Evolutionary conservation across 495 filamentous ascomycete species (phyloP).

Genomic region (Talaromyces adpressus): DNA sequence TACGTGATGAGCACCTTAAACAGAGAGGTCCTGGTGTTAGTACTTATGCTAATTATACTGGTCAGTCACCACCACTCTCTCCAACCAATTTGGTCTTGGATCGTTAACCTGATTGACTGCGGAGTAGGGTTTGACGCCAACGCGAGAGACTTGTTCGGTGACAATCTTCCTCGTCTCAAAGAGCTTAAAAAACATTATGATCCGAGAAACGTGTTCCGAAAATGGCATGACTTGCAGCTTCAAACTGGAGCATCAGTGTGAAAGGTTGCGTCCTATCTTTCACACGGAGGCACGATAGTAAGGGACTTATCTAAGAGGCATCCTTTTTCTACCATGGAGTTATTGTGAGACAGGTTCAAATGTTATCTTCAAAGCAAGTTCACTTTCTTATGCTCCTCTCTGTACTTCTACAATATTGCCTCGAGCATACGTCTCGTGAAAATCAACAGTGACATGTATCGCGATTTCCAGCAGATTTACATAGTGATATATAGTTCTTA

Average conservation of each 20-base stretch:
- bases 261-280: not conserved
- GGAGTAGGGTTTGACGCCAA: constrained; percentile 20
- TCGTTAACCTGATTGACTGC: constrained; percentile 8
- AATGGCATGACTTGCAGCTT: constrained; percentile 16
- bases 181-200: constrained; percentile 41
- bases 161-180: constrained; percentile 26
- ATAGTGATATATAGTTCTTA: too few species aligned
- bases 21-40: constrained; percentile 17
- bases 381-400: not conserved
- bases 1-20: constrained; percentile 6
- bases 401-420: not conserved
- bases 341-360: not conserved
- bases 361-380: not conserved
- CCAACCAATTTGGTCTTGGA: not conserved
- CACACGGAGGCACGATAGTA: not conserved
- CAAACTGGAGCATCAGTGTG: constrained; percentile 2
- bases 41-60: constrained; percentile 27
- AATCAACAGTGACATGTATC: too few species aligned
- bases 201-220: constrained; percentile 37
- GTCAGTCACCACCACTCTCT: constrained; percentile 8
- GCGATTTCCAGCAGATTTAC: too few species aligned
- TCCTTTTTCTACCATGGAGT: not conserved
- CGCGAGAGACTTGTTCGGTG: constrained; percentile 29
- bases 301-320: not conserved
- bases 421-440: not conserved